Base-by-base conservation (phyloP, 2,329 filamentous ascomycete species). In the Westerdykella ornata region DNA sequence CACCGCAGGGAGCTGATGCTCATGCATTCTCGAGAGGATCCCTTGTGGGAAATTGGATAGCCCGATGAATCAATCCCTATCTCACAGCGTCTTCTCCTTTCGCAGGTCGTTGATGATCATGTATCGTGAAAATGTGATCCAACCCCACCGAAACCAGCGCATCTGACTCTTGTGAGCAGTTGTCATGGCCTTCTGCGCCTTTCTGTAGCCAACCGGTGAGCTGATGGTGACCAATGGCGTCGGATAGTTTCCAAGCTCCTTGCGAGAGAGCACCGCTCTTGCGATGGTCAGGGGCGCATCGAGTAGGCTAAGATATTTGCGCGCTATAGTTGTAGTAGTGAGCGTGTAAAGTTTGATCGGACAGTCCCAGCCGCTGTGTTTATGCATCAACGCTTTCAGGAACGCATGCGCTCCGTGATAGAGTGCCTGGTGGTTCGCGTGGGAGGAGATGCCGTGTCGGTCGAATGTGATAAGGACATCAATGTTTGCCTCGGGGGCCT, bases 61-160 rank as follows among this genome's bases (percentile, higher is more conserved):
- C 2, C 7, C 22, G 4, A 26, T 11, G 22, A 26, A 26, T 26
- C 7, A 11, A 11, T 8, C 4, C 22, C 22, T 11, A 30, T 9
- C 17, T 43, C 42, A 57, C 16, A 53, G 22, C 4, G 49, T 54
- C 53, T 73, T 76, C 63, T 78, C 79, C 56, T 73, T 72, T 59
- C 73, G 76, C 67, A 98, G 62, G 63, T 97, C 89, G 67, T 98
- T 98, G 22, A 97, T 77, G 43, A 88, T 77, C 92, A 98, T 97
- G 68, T 97, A 98, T 46, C 92, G 75, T 57, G 88, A 92, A 43
- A 95, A 63, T 0, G 79, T 76, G 60, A 98, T 95, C 88, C 89
- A 98, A 2, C 88, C 87, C 78, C 88, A 97, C 6, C 92, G 80
- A 62, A 97, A 98, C 92, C 92, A 98, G 29, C 86, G 80, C 92